Base-by-base conservation (phyloP, 2,329 filamentous ascomycete species). In the Pseudogymnoascus sp. region DNA sequence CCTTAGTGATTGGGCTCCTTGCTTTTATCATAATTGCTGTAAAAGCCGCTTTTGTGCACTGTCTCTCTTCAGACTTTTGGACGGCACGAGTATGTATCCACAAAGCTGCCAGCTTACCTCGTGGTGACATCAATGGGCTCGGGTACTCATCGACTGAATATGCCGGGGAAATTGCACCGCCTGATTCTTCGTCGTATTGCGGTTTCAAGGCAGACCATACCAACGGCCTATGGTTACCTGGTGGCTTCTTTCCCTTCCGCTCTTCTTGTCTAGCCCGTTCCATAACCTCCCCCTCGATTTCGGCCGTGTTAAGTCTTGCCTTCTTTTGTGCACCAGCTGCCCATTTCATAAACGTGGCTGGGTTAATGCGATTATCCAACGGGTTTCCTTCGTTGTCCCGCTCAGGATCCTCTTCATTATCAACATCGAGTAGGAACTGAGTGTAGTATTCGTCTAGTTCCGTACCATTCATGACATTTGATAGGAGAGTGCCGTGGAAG, bases 251-350 rank as follows among this genome's bases (percentile, higher is more conserved):
- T 59, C 50, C 16, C 56, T 62, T 64, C 66, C 62, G 40, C 60
- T 50, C 61, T 69, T 64, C 60, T 87, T 85, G 81, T 84, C 85
- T 1, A 78, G 76, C 1, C 83, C 84, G 1, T 71, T 87, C 24
- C 82, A 86, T 65, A 85, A 88, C 68, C 76, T 78, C 1, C 70
- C 78, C 26, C 79, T 79, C 65, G 83, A 79, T 60, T 87, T 84
- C 70, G 72, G 75, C 33, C 84, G 82, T 28, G n/a, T 26, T 16
- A 2, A 46, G 59, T 33, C 61, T 62, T 1, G 33, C 53, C 28
- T 65, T 68, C 35, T 24, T 59, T 14, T 70, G 70, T 73, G 62
- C 72, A 69, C 65, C 71, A 65, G 38, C 71, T 72, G 60, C 75
- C 77, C 63, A 76, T 67, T 33, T 76, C 68, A 71, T 74, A 75